A percentile compares a stretch with the other conserved stretches of the same genome.
These are phyloP conservation scores for Leccinum boreale DNA, from an alignment of 768 basidiomycete species.

Conservation along the genomic window DNA sequence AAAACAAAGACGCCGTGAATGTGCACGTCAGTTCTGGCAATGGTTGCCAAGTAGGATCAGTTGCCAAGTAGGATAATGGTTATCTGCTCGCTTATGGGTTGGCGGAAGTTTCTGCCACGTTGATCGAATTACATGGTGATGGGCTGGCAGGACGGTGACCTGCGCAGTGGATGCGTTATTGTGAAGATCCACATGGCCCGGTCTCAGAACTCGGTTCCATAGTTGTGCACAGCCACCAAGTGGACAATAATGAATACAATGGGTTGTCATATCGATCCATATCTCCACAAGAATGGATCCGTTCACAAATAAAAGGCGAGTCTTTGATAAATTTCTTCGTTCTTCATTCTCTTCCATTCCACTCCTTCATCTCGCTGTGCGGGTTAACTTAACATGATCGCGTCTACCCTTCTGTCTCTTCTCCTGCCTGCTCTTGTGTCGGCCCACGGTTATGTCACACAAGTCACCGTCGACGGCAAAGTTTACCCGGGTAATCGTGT, in stretches of 20 bases:
- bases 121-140: no score
- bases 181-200: background rate
- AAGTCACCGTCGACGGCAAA: slow-evolving; percentile 28
- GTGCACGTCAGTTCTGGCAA: background rate
- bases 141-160: no score
- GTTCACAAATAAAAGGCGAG: background rate
- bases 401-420: slow-evolving; percentile 10
- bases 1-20: background rate
- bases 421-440: slow-evolving; percentile 25
- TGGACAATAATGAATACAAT: background rate
- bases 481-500: slow-evolving; percentile 30
- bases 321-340: background rate
- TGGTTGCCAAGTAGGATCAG: background rate
- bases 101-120: no score
- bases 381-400: slow-evolving; percentile 19
- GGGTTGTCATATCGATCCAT: background rate
- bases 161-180: background rate
- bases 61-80: no score
- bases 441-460: slow-evolving; percentile 27
- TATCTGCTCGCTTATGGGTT: no score
- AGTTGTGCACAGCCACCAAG: background rate
- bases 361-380: slow-evolving; percentile 21
- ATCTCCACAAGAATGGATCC: background rate
- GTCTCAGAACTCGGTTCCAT: no score
- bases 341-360: background rate